Evolutionary conservation across 106 monocot genomes (phyloP), one percentile per base, ranked within the genome.

Genomic region (Dioscorea dumetorum): DNA sequence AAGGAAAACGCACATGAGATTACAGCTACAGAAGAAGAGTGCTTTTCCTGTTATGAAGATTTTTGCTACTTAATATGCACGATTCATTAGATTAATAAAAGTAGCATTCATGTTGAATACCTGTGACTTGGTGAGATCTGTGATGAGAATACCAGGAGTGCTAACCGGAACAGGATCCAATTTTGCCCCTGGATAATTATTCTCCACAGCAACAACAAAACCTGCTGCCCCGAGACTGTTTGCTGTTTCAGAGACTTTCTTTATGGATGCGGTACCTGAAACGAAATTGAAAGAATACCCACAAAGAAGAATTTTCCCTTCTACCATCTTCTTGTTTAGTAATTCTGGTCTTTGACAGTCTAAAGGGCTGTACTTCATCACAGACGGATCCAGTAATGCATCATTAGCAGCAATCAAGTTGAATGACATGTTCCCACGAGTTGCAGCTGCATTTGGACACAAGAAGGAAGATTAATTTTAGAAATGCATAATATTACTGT

Each of bases 201-300:
- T 89, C 75, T 97, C 95, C 61, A 97, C 91, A 31, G 86, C 91
- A 69, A 97, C 88, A 68, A 91, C 70, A 72, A 97, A 97, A 12
- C 95, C 95, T 58, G 82, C 91, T 33, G 95, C 95, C 63, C 91
- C 91, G 72, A 97, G 95, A 78, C 49, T 82, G 63, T 77, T 88
- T 5, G 91, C 88, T 22, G 95, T 97, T 61, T 97, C 72, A 67
- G 86, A 88, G 8, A 88, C 91, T 62, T 87, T 97, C 70, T 84
- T 91, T 68, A 97, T 84, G 20, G 95, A 97, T 78, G 95, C 91
- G 49, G 76, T 91, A 23, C 95, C 95, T 41, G 91, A 91, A 68
- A 97, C 67, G 63, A 88, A 97, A 73, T 82, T 97, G 76, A 91
- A 97, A 22, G 95, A 97, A 74, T 89, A 97, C 6, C 95, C 95